A percentile compares a stretch with the other conserved stretches of the same genome.
Conservation (phyloP, 352 stramenopile species). For the Phytophthora ohioensis region DNA sequence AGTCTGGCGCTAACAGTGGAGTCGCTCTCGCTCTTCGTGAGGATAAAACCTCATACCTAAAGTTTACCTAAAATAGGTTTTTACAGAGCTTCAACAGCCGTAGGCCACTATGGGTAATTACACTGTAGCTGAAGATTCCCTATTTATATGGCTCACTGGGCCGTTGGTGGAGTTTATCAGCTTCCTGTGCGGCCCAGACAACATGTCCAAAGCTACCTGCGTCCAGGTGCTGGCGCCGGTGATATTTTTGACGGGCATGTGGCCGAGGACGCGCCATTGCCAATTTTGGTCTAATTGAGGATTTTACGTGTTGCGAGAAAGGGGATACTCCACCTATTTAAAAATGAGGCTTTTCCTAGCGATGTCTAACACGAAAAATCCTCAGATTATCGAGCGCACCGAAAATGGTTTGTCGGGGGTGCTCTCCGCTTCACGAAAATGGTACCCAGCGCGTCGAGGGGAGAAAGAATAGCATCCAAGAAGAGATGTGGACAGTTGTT, state of each 20-base stretch:
- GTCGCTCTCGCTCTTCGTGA: background rate
- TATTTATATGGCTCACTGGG: conserved; percentile 35
- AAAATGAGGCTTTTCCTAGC: background rate
- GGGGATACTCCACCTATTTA: background rate
- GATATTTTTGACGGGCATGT: conserved; percentile 32
- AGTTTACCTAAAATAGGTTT: conserved; percentile 8
- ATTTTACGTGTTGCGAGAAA: background rate
- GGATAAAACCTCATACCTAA: background rate
- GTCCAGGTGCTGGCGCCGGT: background rate
- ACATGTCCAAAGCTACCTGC: background rate
- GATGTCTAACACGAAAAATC: background rate
- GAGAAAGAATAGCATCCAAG: too few species aligned
- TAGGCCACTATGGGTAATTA: conserved; percentile 44
- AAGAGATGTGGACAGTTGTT: too few species aligned
- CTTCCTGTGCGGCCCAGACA: background rate
- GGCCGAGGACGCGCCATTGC: background rate
- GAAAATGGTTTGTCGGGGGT: background rate
- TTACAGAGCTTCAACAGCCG: conserved; percentile 23
- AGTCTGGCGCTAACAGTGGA: background rate
- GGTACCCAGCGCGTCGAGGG: too few species aligned
- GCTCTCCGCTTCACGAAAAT: too few species aligned
- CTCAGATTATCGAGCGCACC: background rate
- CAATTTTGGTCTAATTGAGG: conserved; percentile 15
- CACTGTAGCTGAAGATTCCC: conserved; percentile 16
- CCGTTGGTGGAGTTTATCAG: conserved; percentile 2